Percentiles rank a stretch among this genome's conserved stretches.
Conservation (phyloP, 495 filamentous ascomycete genomes). For the Xylaria longipes region DNA sequence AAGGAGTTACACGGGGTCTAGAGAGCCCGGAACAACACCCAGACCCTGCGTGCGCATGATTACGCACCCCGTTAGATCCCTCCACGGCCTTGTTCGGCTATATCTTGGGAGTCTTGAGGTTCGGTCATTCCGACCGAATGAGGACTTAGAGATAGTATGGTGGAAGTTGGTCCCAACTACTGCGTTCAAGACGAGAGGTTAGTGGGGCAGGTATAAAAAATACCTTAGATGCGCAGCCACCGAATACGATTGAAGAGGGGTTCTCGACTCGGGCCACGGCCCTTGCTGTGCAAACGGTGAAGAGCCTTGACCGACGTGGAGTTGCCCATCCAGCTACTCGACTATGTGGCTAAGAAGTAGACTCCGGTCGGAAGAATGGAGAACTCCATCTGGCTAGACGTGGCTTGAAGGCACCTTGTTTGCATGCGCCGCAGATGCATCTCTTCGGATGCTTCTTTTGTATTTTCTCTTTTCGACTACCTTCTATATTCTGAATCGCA, state of each 20-base stretch:
- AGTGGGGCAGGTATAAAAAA: constrained; percentile 4
- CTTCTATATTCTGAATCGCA: constrained; percentile 29
- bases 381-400: constrained; percentile 10
- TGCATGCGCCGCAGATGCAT: constrained; percentile 20
- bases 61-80: not conserved
- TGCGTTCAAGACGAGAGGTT: constrained; percentile 1
- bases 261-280: not conserved
- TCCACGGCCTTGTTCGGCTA: constrained; percentile 8
- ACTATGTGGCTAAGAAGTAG: not conserved
- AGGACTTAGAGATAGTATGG: not conserved
- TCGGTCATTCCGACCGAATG: not conserved
- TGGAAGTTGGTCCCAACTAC: constrained; percentile 2
- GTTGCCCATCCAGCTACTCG: not conserved
- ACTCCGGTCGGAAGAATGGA: constrained; percentile 7
- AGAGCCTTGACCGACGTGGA: not conserved
- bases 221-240: constrained; percentile 11
- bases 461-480: constrained; percentile 27
- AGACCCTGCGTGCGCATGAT: constrained; percentile 4
- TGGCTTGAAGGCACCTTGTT: constrained; percentile 2
- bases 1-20: constrained; percentile 29
- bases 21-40: not conserved
- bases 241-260: not conserved
- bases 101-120: constrained; percentile 1
- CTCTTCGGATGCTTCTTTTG: constrained; percentile 24
- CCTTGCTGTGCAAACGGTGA: not conserved